A percentile compares a stretch with the other conserved stretches of the same genome.
phyloP scores from a whole-genome alignment of 306 rosid species.

The Hippophae gyantsensis region DNA sequence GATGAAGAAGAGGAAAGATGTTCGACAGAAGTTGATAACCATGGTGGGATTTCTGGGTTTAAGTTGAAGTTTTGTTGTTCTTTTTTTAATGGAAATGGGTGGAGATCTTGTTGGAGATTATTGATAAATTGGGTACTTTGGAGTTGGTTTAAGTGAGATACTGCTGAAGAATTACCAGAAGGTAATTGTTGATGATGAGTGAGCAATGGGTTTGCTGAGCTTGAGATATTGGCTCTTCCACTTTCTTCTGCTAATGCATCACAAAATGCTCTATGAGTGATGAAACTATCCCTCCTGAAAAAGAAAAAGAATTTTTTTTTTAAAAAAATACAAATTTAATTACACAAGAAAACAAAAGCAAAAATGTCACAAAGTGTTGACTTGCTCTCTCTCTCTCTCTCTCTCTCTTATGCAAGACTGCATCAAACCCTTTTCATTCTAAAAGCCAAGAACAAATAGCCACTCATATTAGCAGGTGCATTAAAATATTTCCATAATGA shows the following conservation, averaged over 20 bases:
- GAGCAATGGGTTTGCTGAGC: slow-evolving; percentile 28
- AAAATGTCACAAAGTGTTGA: slow-evolving; percentile 21
- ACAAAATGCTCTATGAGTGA: slow-evolving; percentile 98
- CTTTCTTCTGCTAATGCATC: slow-evolving; percentile 92
- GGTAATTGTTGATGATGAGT: slow-evolving; percentile 21
- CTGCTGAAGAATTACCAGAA: slow-evolving; percentile 15
- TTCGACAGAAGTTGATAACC: slow-evolving; percentile 30
- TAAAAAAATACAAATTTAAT: slow-evolving; percentile 9
- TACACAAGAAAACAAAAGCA: slow-evolving; percentile 8
- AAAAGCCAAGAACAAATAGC: too few relatives aligned
- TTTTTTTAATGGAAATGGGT: slow-evolving; percentile 42
- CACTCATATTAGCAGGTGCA: too few relatives aligned
- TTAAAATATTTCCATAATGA: too few relatives aligned
- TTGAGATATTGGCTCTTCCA: slow-evolving; percentile 39
- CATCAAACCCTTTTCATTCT: too few relatives aligned
- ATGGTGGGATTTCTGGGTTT: slow-evolving; percentile 51
- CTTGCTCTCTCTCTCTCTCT: slow-evolving; percentile 1
- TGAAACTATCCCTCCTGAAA: slow-evolving; percentile 91
- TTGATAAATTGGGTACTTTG: slow-evolving; percentile 25
- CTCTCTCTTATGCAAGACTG: not conserved
- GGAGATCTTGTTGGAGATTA: slow-evolving; percentile 23
- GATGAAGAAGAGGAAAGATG: slow-evolving; percentile 17
- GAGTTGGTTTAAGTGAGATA: slow-evolving; percentile 25
- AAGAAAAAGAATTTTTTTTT: not conserved
- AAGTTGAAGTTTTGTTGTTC: slow-evolving; percentile 41